Evolutionary conservation across 1,284 basidiomycete genomes (phyloP).

Genomic region (Trichosporon sp.): DNA sequence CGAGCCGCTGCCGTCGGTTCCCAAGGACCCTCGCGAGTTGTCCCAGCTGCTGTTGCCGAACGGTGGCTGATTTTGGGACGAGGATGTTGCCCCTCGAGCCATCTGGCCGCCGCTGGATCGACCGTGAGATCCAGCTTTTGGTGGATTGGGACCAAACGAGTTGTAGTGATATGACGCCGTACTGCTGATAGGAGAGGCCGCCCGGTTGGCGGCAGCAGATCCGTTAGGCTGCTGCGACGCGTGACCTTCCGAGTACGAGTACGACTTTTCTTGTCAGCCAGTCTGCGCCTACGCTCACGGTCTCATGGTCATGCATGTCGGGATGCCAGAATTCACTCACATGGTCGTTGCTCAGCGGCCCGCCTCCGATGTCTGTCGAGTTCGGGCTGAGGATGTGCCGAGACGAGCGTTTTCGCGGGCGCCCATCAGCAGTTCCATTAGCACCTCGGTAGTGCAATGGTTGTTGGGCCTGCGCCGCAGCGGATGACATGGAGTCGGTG

Average conservation of each 20-base stretch:
- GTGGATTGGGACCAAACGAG: neutral
- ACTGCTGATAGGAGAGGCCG: neutral
- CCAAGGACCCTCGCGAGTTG: neutral
- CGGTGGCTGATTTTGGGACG: neutral
- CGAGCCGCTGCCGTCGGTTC: neutral
- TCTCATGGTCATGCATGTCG: neutral
- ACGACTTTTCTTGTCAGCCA: neutral
- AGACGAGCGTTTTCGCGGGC: constrained; percentile 16
- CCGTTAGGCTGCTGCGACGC: neutral
- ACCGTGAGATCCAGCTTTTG: neutral
- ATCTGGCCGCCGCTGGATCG: neutral
- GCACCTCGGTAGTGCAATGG: constrained; percentile 3
- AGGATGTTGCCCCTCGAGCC: neutral
- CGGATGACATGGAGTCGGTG: constrained; percentile 1
- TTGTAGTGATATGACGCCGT: neutral
- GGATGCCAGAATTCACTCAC: constrained; percentile 5
- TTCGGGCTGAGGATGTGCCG: constrained; percentile 16
- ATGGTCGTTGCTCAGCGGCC: constrained; percentile 14
- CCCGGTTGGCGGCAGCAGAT: constrained; percentile 1
- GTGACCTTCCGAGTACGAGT: neutral
- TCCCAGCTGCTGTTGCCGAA: neutral
- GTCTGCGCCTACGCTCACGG: too few species aligned
- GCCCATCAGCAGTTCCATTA: constrained; percentile 8
- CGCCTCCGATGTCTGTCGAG: constrained; percentile 30
- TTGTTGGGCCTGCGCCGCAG: constrained; percentile 1